phyloP scores from a whole-genome alignment of 1,284 basidiomycete genomes.

The Marasmius sp. region DNA sequence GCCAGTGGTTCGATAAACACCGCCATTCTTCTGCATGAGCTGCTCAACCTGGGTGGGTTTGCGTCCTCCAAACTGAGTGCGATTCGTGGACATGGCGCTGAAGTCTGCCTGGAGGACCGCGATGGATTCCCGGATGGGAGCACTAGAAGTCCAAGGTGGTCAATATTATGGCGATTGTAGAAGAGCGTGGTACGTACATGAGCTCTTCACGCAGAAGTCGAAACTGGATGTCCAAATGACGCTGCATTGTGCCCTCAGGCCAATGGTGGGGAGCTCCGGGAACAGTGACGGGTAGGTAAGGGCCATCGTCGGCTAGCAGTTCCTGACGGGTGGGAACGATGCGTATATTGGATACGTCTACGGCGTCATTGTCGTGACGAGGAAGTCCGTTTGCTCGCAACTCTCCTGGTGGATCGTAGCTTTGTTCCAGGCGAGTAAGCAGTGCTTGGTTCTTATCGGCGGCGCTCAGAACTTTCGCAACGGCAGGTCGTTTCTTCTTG shows the following conservation, averaged over 20 bases:
- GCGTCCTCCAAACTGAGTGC: slow-evolving; percentile 9
- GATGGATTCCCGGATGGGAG: slow-evolving; percentile 50
- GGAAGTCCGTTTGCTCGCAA: slow-evolving; percentile 44
- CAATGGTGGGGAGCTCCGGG: slow-evolving; percentile 60
- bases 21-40: slow-evolving; percentile 42
- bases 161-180: not conserved
- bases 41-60: slow-evolving; percentile 29
- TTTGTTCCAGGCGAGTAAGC: slow-evolving; percentile 35
- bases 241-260: slow-evolving; percentile 53
- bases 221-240: slow-evolving; percentile 69
- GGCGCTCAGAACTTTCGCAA: not conserved
- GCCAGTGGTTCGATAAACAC: slow-evolving; percentile 42
- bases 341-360: slow-evolving; percentile 54
- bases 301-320: slow-evolving; percentile 41
- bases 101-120: slow-evolving; percentile 47
- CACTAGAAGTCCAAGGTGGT: slow-evolving; percentile 30
- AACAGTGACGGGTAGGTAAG: slow-evolving; percentile 61
- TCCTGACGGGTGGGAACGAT: slow-evolving; percentile 66
- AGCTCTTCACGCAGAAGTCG: slow-evolving; percentile 69
- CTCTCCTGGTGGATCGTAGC: slow-evolving; percentile 56
- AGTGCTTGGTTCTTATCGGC: slow-evolving; percentile 18
- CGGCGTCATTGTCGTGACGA: slow-evolving; percentile 66
- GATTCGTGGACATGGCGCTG: slow-evolving; percentile 1
- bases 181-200: slow-evolving; percentile 40
- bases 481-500: slow-evolving; percentile 10